A percentile compares a stretch with the other conserved stretches of the same genome.
Conservation (phyloP, 2,329 filamentous ascomycete genomes). For the Fusarium anguioides region DNA sequence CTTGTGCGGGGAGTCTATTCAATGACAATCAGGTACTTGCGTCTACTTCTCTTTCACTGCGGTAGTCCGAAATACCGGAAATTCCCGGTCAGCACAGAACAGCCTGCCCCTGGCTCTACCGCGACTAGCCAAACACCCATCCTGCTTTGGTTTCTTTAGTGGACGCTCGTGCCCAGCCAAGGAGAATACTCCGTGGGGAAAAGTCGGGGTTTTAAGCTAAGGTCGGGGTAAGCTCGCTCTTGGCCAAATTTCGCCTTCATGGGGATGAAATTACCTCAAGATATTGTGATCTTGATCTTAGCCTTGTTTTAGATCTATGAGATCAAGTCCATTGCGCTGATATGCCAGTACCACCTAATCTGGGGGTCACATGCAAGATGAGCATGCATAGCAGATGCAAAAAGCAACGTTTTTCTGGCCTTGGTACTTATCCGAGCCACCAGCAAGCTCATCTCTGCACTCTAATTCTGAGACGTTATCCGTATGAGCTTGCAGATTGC, state of each 20-base stretch:
- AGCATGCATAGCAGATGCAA: conserved; percentile 3
- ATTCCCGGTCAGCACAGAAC: conserved; percentile 23
- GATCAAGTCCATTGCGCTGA: not conserved
- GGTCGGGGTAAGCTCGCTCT: conserved; percentile 30
- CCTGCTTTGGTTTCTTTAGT: conserved; percentile 14
- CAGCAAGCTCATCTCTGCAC: not conserved
- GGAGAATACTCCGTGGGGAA: conserved; percentile 33
- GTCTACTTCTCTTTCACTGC: conserved; percentile 6
- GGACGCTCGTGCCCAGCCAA: conserved; percentile 10
- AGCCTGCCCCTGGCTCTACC: conserved; percentile 17
- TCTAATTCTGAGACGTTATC: not conserved
- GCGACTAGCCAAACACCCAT: conserved; percentile 4
- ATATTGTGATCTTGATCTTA: conserved; percentile 2
- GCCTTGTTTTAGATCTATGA: conserved; percentile 6
- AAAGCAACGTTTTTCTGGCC: conserved; percentile 11
- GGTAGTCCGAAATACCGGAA: conserved; percentile 21
- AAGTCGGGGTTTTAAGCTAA: conserved; percentile 38
- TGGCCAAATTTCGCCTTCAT: conserved; percentile 1
- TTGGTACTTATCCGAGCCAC: not conserved
- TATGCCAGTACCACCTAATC: not conserved
- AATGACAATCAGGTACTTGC: not conserved
- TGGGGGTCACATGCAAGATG: conserved; percentile 12
- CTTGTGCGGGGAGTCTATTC: conserved; percentile 6
- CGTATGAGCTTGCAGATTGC: not conserved
- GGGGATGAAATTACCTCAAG: not conserved